phyloP scores from a whole-genome alignment of 225 moss, liverwort and hornwort genomes.

The Straminergon stramineum region DNA sequence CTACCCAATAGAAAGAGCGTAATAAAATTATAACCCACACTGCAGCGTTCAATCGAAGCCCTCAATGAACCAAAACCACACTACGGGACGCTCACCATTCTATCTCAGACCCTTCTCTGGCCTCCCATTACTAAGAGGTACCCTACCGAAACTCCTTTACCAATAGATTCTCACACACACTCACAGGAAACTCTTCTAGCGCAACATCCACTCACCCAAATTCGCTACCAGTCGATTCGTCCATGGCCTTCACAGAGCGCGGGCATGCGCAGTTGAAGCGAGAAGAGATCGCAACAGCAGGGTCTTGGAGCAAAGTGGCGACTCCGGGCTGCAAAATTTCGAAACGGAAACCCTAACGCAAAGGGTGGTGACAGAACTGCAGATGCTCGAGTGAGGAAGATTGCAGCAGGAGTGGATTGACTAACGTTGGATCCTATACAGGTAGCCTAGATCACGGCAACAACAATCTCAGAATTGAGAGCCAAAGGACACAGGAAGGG shows the following conservation, averaged over 20 bases:
- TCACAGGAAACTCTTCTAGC: background rate
- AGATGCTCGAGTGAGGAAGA: background rate
- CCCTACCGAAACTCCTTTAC: background rate
- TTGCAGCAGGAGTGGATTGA: background rate
- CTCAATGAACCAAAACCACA: no score
- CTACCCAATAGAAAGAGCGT: no score
- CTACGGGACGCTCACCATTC: background rate
- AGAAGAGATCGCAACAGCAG: background rate
- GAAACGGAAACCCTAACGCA: background rate
- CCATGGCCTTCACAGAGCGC: background rate
- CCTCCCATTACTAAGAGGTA: background rate
- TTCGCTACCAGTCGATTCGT: background rate
- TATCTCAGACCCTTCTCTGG: background rate
- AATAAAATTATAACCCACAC: no score
- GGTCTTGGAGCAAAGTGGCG: background rate
- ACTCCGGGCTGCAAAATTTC: background rate
- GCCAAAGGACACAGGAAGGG: background rate
- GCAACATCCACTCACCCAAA: background rate
- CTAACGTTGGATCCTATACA: background rate
- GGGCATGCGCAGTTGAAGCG: background rate
- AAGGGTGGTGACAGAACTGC: background rate
- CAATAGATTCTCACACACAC: background rate
- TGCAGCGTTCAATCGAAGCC: no score
- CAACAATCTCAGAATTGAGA: no score
- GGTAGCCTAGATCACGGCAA: no score